These are phyloP conservation scores for Citropsis articulata DNA, from an alignment of 345 rosid species.

Conservation along the genomic window DNA sequence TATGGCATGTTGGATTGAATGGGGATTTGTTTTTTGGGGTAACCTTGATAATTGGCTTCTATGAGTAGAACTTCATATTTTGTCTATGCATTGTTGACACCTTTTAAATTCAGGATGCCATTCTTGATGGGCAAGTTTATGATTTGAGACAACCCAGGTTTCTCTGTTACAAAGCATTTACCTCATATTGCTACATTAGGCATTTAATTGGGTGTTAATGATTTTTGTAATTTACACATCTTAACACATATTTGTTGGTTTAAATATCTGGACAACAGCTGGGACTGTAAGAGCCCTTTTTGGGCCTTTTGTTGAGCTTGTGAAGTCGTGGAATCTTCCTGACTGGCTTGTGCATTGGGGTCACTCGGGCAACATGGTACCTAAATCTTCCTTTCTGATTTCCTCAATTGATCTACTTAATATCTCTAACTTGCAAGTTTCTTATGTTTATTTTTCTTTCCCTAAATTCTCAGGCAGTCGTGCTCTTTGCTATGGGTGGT, in stretches of 20 bases:
- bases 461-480: slow-evolving; percentile 59
- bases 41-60: neutral
- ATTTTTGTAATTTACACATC: neutral
- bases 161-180: neutral
- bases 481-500: slow-evolving; percentile 97
- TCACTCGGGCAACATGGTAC: slow-evolving; percentile 90
- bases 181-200: neutral
- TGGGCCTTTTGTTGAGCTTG: slow-evolving; percentile 79
- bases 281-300: slow-evolving; percentile 59
- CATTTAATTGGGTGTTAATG: neutral
- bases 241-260: neutral
- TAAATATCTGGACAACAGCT: slow-evolving; percentile 43
- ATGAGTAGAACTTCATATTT: neutral
- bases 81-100: neutral
- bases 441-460: neutral
- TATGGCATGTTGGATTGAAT: neutral
- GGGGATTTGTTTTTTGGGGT: neutral
- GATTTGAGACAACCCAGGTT: neutral
- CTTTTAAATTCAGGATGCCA: neutral
- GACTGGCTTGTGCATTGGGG: slow-evolving; percentile 98
- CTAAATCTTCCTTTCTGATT: neutral
- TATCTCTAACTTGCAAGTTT: neutral
- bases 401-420: neutral
- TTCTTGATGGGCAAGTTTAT: neutral
- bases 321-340: slow-evolving; percentile 73